Percentiles rank a stretch among this genome's conserved stretches.
Evolutionary conservation across 2,329 filamentous ascomycete genomes (phyloP).

Genomic region (Ascochyta koolunga): DNA sequence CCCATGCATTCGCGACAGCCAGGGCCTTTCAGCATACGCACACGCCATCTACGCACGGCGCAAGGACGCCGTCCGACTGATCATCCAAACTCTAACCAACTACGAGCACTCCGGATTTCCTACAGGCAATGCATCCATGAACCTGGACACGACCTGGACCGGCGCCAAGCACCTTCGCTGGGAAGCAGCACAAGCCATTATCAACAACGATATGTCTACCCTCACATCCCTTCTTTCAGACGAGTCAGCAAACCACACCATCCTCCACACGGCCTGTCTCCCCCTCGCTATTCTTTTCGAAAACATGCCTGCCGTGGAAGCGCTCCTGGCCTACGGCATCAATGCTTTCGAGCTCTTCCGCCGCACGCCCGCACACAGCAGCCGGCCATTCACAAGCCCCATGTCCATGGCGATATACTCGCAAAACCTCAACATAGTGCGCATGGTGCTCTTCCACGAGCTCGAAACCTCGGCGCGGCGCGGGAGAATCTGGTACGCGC

Average conservation of each 20-base stretch:
- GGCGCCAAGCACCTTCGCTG: slow-evolving; percentile 16
- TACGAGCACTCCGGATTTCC: slow-evolving; percentile 7
- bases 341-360: slow-evolving; percentile 13
- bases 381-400: slow-evolving; percentile 16
- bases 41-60: slow-evolving; percentile 16
- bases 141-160: slow-evolving; percentile 14
- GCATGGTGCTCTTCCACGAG: slow-evolving; percentile 9
- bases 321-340: slow-evolving; percentile 14
- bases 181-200: slow-evolving; percentile 13
- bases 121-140: slow-evolving; percentile 14
- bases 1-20: slow-evolving; percentile 13
- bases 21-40: slow-evolving; percentile 15
- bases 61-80: slow-evolving; percentile 7
- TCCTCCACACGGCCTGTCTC: slow-evolving; percentile 13
- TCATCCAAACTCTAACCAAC: slow-evolving; percentile 1
- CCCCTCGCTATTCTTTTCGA: slow-evolving; percentile 15
- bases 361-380: slow-evolving; percentile 6
- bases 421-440: neutral
- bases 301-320: slow-evolving; percentile 7
- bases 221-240: slow-evolving; percentile 5
- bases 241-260: slow-evolving; percentile 1
- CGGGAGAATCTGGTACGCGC: slow-evolving; percentile 15
- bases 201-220: slow-evolving; percentile 9
- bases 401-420: slow-evolving; percentile 12
- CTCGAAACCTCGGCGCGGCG: slow-evolving; percentile 4